A percentile compares a stretch with the other conserved stretches of the same genome.
Evolutionary conservation across 1,139 yeast genomes (phyloP).

Genomic region (Spencermartinsiella ligniputridi): DNA sequence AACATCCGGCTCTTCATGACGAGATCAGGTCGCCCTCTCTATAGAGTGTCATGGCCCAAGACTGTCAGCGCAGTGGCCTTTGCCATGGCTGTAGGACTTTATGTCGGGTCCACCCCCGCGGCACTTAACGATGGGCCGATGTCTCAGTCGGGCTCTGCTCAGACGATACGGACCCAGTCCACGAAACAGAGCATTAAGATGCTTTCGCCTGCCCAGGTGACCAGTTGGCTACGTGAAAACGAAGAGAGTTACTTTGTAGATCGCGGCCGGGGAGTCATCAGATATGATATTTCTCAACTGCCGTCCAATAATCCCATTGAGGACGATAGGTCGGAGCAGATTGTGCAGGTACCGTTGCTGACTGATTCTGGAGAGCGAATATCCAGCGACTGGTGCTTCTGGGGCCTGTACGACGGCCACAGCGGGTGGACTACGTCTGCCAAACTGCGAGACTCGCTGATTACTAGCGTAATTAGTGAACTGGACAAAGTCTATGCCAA

Average conservation of each 20-base stretch:
- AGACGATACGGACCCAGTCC: not conserved
- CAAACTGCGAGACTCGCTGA: conserved; percentile 72
- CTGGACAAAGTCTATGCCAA: conserved; percentile 60
- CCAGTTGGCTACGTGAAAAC: conserved; percentile 59
- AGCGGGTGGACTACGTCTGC: conserved; percentile 94
- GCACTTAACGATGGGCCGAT: not conserved
- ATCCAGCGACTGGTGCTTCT: conserved; percentile 85
- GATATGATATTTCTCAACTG: conserved; percentile 86
- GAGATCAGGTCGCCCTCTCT: not conserved
- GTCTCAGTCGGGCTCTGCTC: not conserved
- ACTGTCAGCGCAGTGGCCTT: not conserved
- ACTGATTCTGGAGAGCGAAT: conserved; percentile 26
- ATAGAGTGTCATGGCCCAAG: not conserved
- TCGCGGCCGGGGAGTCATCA: conserved; percentile 84
- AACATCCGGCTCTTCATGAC: not conserved
- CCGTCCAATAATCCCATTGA: conserved; percentile 94
- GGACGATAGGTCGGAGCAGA: conserved; percentile 85
- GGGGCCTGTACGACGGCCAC: conserved; percentile 96
- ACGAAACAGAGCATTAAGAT: conserved; percentile 30
- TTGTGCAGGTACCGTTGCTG: conserved; percentile 72
- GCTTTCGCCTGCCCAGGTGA: conserved; percentile 70
- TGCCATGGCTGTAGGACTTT: not conserved
- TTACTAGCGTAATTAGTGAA: conserved; percentile 72
- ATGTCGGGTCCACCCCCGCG: not conserved
- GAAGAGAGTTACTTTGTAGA: conserved; percentile 80